Base-by-base conservation (phyloP, 768 basidiomycete genomes). In the Phanerochaete carnosa region DNA sequence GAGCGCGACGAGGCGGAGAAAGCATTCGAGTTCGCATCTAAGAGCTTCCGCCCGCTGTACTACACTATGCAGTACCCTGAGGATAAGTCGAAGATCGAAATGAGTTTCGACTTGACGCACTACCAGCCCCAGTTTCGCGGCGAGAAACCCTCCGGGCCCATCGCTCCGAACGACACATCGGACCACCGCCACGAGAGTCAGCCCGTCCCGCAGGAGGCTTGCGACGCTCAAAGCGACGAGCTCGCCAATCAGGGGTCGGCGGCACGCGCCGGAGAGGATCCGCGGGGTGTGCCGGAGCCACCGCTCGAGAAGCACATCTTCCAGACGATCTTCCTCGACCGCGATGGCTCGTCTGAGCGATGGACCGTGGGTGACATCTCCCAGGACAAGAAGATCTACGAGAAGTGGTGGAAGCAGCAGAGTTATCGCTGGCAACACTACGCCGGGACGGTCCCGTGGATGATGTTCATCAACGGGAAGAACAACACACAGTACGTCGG, bases 321-420 rank as follows among this genome's bases (percentile, higher is more conserved):
- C 65, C 79, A 81, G 66, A 80, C 80, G 1, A 80, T 82, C 58
- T 81, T 81, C 63, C 73, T 81, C 12, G 77, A 81, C 62, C 73
- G 72, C 35, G 75, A 77, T 30, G 75, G 74, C 11, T 77, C 74
- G 22, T 65, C 72, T 45, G 53, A 73, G 19, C 67, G 78, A 35
- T 82, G 80, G 79, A 79, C 77, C 5, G 73, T 74, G 63, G 69
- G 66, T 30, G 77, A 78, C 43, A 80, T 82, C 54, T 60, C 70
- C 15, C 66, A 68, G 35, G 70, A 76, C 22, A 72, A 75, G 64
- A 66, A 75, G 33, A 77, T 81, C 29, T 52, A 72, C 65, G 73
- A 80, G 68, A 79, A 80, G 66, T 79, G 78, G 80, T 82, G 80
- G 81, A 81, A 82, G 66, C 81, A 81, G 66, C 79, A 80, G 66